These are phyloP conservation scores for Coemansia sp. DNA, from an alignment of 192 early-diverging fungal genomes.

Conservation along the genomic window DNA sequence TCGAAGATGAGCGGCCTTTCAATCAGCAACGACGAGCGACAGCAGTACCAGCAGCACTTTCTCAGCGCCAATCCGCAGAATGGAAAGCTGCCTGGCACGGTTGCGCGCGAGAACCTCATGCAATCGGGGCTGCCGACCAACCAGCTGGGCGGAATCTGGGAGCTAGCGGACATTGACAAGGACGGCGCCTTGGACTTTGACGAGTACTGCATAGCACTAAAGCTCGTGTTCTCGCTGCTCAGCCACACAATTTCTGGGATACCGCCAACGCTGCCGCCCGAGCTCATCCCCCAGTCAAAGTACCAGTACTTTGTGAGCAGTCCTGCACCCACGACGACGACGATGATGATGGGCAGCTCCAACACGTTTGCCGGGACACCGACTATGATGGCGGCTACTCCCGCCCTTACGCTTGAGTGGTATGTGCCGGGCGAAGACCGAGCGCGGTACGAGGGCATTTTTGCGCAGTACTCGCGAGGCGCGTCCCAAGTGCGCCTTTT, in stretches of 20 bases:
- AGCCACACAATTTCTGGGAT: slow-evolving; percentile 57
- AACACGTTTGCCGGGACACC: not conserved
- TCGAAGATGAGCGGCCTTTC: slow-evolving; percentile 29
- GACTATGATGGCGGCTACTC: not conserved
- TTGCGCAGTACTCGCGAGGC: slow-evolving; percentile 38
- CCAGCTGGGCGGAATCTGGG: slow-evolving; percentile 59
- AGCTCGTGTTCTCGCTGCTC: slow-evolving; percentile 74
- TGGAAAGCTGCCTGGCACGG: slow-evolving; percentile 46
- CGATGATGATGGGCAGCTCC: not conserved
- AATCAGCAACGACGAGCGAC: slow-evolving; percentile 31
- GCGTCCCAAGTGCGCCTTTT: slow-evolving; percentile 40
- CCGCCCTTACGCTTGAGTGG: slow-evolving; percentile 46
- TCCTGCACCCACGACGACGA: not conserved
- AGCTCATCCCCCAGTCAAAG: slow-evolving; percentile 71
- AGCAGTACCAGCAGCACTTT: slow-evolving; percentile 54
- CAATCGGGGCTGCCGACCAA: slow-evolving; percentile 52
- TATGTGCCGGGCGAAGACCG: slow-evolving; percentile 44
- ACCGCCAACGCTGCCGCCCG: slow-evolving; percentile 64
- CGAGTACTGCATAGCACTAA: slow-evolving; percentile 81
- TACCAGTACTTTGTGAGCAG: slow-evolving; percentile 42
- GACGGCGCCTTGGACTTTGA: slow-evolving; percentile 84
- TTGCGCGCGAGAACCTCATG: slow-evolving; percentile 49
- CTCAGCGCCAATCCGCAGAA: slow-evolving; percentile 35
- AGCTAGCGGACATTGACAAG: slow-evolving; percentile 82
- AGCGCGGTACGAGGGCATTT: slow-evolving; percentile 34